Conservation (phyloP, 148 eudicot species). For the Rhododendron mucronatum region DNA sequence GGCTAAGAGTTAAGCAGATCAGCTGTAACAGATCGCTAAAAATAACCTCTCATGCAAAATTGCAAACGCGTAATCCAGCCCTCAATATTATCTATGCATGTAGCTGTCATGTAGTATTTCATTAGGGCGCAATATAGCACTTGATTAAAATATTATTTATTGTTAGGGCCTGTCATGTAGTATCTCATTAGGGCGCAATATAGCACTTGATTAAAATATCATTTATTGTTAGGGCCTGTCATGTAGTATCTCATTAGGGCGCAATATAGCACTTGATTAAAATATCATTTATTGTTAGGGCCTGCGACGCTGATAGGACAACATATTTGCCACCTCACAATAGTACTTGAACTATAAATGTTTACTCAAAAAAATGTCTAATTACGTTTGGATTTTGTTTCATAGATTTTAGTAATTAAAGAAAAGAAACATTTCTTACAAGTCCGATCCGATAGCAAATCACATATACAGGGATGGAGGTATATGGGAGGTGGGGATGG, state of each 20-base stretch:
- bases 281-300: too few species aligned
- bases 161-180: neutral
- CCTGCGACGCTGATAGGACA: neutral
- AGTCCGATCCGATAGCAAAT: neutral
- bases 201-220: too few species aligned
- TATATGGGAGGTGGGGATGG: too few species aligned
- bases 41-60: neutral
- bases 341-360: too few species aligned
- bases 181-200: too few species aligned
- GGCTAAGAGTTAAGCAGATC: too few species aligned
- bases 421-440: neutral
- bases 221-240: too few species aligned
- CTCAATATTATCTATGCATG: neutral
- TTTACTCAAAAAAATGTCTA: neutral
- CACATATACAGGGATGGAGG: neutral
- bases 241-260: too few species aligned
- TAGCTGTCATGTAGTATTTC: neutral
- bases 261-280: too few species aligned
- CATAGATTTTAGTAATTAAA: neutral
- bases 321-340: neutral
- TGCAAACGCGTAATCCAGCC: neutral
- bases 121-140: too few species aligned
- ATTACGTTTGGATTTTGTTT: neutral
- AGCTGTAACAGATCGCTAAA: too few species aligned
- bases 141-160: too few species aligned